Conservation (phyloP, 768 basidiomycete species). For the Podaxis mareebaensis region DNA sequence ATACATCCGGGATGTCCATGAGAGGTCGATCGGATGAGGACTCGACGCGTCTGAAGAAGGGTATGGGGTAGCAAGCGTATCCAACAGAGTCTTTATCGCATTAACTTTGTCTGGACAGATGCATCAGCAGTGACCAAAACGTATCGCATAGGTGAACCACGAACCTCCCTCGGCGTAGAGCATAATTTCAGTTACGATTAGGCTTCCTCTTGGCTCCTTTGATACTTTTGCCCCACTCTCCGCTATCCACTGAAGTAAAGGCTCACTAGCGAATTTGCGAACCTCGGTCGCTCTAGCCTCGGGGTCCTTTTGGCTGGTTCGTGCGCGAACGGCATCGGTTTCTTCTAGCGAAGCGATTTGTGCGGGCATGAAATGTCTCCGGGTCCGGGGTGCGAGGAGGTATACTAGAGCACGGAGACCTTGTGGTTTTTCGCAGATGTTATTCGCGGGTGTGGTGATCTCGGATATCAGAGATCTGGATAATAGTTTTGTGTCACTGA, state of each 20-base stretch:
- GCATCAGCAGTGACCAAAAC: neutral
- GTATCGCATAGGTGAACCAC: slow-evolving; percentile 23
- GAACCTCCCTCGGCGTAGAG: slow-evolving; percentile 83
- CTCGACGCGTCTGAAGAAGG: slow-evolving; percentile 48
- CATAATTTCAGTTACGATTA: slow-evolving; percentile 81
- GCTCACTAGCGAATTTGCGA: slow-evolving; percentile 69
- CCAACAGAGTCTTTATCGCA: slow-evolving; percentile 61
- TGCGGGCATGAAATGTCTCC: slow-evolving; percentile 85
- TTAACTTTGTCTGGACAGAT: slow-evolving; percentile 63
- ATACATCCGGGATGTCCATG: slow-evolving; percentile 82
- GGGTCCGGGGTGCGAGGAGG: slow-evolving; percentile 79
- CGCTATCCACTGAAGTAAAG: slow-evolving; percentile 69
- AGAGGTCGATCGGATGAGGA: slow-evolving; percentile 76
- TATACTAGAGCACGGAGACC: slow-evolving; percentile 85
- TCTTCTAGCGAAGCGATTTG: slow-evolving; percentile 71
- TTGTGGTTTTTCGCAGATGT: slow-evolving; percentile 61
- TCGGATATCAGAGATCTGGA: slow-evolving; percentile 77
- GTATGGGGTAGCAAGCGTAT: slow-evolving; percentile 55
- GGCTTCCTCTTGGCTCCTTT: slow-evolving; percentile 76
- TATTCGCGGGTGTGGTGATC: slow-evolving; percentile 58
- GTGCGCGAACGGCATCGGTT: slow-evolving; percentile 64
- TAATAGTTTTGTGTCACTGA: slow-evolving; percentile 88
- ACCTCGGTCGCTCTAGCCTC: slow-evolving; percentile 68
- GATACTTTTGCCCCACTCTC: slow-evolving; percentile 61
- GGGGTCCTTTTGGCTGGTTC: slow-evolving; percentile 84